Conservation (phyloP, 2,329 filamentous ascomycete genomes). For the Nemania diffusa region DNA sequence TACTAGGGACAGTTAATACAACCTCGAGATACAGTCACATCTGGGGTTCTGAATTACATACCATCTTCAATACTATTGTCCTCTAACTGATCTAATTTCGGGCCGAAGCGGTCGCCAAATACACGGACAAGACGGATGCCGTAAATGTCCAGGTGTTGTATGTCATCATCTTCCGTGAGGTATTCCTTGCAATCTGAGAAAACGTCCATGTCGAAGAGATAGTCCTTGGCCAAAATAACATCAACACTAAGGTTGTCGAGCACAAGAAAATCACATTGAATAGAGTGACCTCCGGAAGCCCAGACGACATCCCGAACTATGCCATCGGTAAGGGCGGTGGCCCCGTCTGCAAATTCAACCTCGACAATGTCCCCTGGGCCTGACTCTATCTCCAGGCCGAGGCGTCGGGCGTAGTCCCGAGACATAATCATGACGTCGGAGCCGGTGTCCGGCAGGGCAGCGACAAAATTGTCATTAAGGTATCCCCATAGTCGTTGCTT, state of each 20-base stretch:
- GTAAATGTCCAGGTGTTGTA: background rate
- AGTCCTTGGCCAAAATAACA: slow-evolving; percentile 8
- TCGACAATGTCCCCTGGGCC: background rate
- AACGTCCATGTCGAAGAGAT: slow-evolving; percentile 12
- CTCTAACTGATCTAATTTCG: background rate
- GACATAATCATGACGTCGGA: slow-evolving; percentile 9
- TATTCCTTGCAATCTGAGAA: background rate
- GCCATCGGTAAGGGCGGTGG: background rate
- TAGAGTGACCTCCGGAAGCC: slow-evolving; percentile 3
- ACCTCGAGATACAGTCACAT: background rate
- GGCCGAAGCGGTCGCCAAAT: slow-evolving; percentile 5
- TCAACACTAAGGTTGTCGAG: slow-evolving; percentile 13
- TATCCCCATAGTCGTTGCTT: background rate
- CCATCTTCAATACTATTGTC: slow-evolving; percentile 12
- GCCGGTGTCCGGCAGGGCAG: slow-evolving; percentile 14
- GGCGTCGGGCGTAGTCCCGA: background rate
- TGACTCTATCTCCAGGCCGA: background rate
- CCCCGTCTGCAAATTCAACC: slow-evolving; percentile 17
- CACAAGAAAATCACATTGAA: slow-evolving; percentile 15
- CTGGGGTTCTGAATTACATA: background rate
- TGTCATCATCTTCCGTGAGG: background rate
- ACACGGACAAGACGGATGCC: slow-evolving; percentile 12
- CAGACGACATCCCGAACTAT: background rate
- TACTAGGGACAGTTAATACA: background rate
- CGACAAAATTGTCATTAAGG: background rate